Conservation (phyloP, 164 flowering plant genomes). For the Nymphaea thermarum region DNA sequence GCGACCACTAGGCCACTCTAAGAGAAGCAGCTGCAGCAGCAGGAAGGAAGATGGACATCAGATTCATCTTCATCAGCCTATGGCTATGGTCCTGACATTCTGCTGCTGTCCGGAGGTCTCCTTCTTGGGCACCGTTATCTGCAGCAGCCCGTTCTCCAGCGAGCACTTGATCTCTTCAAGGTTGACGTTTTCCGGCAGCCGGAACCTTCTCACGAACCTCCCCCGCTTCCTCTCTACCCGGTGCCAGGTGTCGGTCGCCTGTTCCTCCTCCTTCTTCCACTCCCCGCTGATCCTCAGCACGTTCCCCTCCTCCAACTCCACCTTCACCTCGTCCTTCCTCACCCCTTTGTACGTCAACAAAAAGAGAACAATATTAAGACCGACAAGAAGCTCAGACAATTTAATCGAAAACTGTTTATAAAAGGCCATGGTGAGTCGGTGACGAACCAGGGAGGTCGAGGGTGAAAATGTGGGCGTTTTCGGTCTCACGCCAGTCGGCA, state of each 20-base stretch:
- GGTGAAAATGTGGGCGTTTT: slow-evolving; percentile 18
- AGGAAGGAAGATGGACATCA: background rate
- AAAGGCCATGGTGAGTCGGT: too few species aligned
- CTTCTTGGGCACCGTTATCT: slow-evolving; percentile 6
- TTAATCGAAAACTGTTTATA: too few species aligned
- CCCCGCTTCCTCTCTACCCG: slow-evolving; percentile 6
- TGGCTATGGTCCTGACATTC: background rate
- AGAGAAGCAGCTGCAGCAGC: too few species aligned
- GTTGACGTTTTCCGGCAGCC: slow-evolving; percentile 7
- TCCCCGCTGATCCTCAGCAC: slow-evolving; percentile 14
- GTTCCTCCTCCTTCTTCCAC: slow-evolving; percentile 1
- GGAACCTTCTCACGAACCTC: slow-evolving; percentile 4
- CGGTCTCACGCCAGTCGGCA: slow-evolving; percentile 31
- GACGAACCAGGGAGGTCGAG: slow-evolving; percentile 23
- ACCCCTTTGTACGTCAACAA: slow-evolving; percentile 3
- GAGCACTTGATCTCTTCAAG: slow-evolving; percentile 3
- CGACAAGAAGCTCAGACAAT: too few species aligned
- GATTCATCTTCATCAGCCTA: background rate
- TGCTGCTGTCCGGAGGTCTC: background rate
- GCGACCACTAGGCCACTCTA: too few species aligned
- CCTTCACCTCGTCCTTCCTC: slow-evolving; percentile 19
- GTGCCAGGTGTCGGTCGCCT: slow-evolving; percentile 4
- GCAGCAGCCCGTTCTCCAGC: slow-evolving; percentile 3
- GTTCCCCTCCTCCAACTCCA: slow-evolving; percentile 16
- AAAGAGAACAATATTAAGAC: too few species aligned